Evolutionary conservation across 1,284 basidiomycete species (phyloP).

Genomic region (Vanrija pseudolonga): DNA sequence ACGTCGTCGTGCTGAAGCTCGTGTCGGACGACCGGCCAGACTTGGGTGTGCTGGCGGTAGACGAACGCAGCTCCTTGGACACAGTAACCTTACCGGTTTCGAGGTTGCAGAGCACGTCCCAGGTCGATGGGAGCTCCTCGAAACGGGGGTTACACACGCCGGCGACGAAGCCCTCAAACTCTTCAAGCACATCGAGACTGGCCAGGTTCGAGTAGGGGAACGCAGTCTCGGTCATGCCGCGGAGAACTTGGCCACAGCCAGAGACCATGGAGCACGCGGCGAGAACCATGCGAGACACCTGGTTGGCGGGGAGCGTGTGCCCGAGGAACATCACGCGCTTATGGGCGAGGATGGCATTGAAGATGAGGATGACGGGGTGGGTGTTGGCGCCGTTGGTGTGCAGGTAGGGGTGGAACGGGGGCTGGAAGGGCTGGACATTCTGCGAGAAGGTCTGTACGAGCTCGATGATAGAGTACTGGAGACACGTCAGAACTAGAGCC

Average conservation of each 20-base stretch:
- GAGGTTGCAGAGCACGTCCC: constrained; percentile 91
- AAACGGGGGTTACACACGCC: constrained; percentile 97
- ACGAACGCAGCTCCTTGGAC: constrained; percentile 55
- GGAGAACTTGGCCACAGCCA: constrained; percentile 77
- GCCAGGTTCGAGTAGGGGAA: constrained; percentile 92
- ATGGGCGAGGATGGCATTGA: constrained; percentile 89
- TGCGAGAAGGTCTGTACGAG: constrained; percentile 83
- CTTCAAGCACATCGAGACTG: constrained; percentile 83
- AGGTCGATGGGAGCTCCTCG: constrained; percentile 69
- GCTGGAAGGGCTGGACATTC: constrained; percentile 59
- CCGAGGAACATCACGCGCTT: constrained; percentile 94
- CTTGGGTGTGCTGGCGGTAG: background rate
- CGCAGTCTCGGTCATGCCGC: constrained; percentile 79
- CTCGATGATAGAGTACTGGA: constrained; percentile 87
- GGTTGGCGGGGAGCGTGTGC: constrained; percentile 75
- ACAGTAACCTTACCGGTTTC: constrained; percentile 79
- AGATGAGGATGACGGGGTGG: constrained; percentile 87
- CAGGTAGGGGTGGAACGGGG: constrained; percentile 83
- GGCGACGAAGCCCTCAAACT: constrained; percentile 84
- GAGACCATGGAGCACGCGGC: constrained; percentile 88
- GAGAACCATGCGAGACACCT: constrained; percentile 84
- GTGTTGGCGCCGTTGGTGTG: constrained; percentile 88
- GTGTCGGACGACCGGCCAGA: constrained; percentile 21
- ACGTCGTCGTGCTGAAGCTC: constrained; percentile 14
- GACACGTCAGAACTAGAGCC: background rate